Evolutionary conservation across 129 eudicot species (phyloP).

Genomic region (Helichrysum umbraculigerum): DNA sequence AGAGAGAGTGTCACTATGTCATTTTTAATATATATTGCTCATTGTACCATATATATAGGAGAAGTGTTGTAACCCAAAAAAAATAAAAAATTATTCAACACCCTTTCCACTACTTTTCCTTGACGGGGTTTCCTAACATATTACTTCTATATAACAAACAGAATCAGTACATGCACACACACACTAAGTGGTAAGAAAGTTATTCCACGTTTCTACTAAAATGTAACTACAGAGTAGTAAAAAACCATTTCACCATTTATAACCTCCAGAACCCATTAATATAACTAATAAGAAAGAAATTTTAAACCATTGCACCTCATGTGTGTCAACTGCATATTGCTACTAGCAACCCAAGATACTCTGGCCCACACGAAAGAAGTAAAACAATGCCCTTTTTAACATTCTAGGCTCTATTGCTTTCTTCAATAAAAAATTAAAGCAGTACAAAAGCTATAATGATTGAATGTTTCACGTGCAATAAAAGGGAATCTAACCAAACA

Average conservation of each 20-base stretch:
- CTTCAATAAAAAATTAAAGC: conserved; percentile 13
- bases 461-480: background rate
- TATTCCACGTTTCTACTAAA: background rate
- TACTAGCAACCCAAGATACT: conserved; percentile 14
- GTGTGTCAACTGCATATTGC: conserved; percentile 2
- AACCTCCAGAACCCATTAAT: conserved; percentile 5
- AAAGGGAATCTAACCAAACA: background rate
- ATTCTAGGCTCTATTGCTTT: background rate
- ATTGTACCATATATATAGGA: background rate
- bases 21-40: background rate
- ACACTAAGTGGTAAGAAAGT: background rate
- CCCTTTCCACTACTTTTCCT: background rate
- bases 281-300: background rate
- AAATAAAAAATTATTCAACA: background rate
- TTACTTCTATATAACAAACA: background rate
- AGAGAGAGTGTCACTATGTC: background rate
- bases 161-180: background rate
- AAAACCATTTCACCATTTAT: background rate
- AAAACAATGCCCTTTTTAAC: background rate
- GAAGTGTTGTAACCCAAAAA: background rate
- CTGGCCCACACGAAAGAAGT: background rate
- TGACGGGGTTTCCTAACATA: background rate
- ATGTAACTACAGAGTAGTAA: background rate
- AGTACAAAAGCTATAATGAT: background rate
- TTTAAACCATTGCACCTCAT: conserved; percentile 13